Conservation (phyloP, 2,329 filamentous ascomycete species). For the Rhinocladiella mackenziei region DNA sequence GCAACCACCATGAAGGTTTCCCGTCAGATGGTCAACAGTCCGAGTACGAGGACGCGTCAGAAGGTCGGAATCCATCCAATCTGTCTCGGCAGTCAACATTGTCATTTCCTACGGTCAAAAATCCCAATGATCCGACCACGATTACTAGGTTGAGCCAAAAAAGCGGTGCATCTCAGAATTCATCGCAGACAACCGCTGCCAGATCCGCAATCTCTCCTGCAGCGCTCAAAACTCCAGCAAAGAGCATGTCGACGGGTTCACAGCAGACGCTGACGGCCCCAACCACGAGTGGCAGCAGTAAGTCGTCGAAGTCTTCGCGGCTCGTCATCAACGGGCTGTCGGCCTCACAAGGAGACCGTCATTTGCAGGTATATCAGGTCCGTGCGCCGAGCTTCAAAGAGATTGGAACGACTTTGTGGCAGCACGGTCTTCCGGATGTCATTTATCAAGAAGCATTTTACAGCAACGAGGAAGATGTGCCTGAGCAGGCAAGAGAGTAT, state of each 20-base stretch:
- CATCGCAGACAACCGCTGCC: conserved; percentile 25
- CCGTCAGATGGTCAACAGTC: conserved; percentile 1
- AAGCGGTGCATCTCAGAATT: conserved; percentile 52
- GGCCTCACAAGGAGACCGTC: background rate
- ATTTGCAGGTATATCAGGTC: conserved; percentile 29
- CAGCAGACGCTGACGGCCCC: conserved; percentile 10
- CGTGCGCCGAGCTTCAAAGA: conserved; percentile 29
- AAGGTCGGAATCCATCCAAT: conserved; percentile 1
- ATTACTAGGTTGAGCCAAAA: conserved; percentile 64
- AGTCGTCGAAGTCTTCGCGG: background rate
- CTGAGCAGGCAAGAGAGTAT: conserved; percentile 72
- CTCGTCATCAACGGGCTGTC: conserved; percentile 5
- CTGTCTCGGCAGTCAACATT: conserved; percentile 45
- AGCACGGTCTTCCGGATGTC: conserved; percentile 59
- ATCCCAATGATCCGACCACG: conserved; percentile 63
- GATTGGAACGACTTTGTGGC: conserved; percentile 54
- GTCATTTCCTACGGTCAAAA: conserved; percentile 72
- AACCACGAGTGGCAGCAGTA: conserved; percentile 6
- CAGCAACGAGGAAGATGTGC: conserved; percentile 77
- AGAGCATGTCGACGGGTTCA: conserved; percentile 2
- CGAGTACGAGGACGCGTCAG: background rate
- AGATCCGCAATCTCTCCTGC: conserved; percentile 5
- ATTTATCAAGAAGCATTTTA: conserved; percentile 86
- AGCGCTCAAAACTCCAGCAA: conserved; percentile 7
- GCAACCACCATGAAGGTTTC: background rate